These are phyloP conservation scores for Metarhizium humberi DNA, from an alignment of 2,329 filamentous ascomycete genomes.

Conservation along the genomic window DNA sequence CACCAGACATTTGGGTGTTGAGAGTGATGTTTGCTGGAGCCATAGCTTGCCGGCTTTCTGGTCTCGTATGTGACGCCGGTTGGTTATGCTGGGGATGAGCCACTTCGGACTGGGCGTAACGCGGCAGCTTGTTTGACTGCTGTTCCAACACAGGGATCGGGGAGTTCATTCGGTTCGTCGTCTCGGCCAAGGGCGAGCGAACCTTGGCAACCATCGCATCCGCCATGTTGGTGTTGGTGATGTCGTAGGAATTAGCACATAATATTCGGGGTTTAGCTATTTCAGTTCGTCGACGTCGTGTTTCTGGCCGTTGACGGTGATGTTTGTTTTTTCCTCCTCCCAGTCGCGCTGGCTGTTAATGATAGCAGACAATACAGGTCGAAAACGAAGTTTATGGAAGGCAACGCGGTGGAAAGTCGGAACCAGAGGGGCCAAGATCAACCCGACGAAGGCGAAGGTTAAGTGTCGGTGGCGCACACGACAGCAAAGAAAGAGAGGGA, in stretches of 20 bases:
- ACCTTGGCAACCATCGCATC: conserved; percentile 20
- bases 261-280: conserved; percentile 14
- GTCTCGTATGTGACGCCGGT: conserved; percentile 1
- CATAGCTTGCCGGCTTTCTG: conserved; percentile 1
- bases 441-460: conserved; percentile 6
- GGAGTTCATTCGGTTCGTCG: conserved; percentile 37
- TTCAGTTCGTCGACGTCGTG: conserved; percentile 5
- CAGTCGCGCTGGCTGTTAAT: not conserved
- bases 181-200: conserved; percentile 37
- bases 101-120: conserved; percentile 14
- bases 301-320: not conserved
- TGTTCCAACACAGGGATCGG: conserved; percentile 18
- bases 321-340: conserved; percentile 1
- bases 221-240: conserved; percentile 15
- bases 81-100: conserved; percentile 5
- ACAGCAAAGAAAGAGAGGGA: conserved; percentile 7
- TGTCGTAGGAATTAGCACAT: conserved; percentile 23
- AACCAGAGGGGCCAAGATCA: not conserved
- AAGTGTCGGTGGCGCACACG: conserved; percentile 1
- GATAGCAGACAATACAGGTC: not conserved
- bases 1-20: conserved; percentile 13
- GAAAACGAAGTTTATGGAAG: not conserved
- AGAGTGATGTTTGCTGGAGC: not conserved
- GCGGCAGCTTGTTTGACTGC: conserved; percentile 20
- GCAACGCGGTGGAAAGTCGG: not conserved